phyloP scores from a whole-genome alignment of 164 flowering plant genomes.

The Magnolia sinica region DNA sequence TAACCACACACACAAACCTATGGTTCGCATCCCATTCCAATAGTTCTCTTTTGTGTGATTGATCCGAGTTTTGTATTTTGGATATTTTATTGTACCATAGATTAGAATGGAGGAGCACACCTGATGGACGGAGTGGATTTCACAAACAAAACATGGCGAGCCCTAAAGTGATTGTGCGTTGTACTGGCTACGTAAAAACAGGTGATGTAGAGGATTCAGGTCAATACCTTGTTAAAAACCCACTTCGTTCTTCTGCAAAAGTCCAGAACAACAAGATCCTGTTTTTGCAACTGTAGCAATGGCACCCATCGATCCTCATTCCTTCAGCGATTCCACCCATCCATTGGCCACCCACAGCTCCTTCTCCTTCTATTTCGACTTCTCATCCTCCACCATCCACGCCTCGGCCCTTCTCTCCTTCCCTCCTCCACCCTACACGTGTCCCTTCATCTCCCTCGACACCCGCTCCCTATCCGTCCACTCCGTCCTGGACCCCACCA shows the following conservation, averaged over 20 bases:
- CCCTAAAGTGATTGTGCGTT: no score
- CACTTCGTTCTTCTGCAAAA: not conserved
- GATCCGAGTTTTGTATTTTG: no score
- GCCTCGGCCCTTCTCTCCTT: slow-evolving; percentile 66
- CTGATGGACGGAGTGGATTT: no score
- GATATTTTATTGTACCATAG: no score
- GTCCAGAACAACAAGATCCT: not conserved
- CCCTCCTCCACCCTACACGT: slow-evolving; percentile 57
- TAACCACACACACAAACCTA: no score
- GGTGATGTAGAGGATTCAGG: no score
- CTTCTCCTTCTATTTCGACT: slow-evolving; percentile 72
- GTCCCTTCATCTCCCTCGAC: slow-evolving; percentile 62
- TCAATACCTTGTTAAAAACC: not conserved
- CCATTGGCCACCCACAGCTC: slow-evolving; percentile 74
- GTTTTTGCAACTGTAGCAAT: slow-evolving; percentile 12
- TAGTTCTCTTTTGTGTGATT: no score
- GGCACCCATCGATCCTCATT: slow-evolving; percentile 91
- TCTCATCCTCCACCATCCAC: slow-evolving; percentile 65
- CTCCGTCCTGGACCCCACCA: slow-evolving; percentile 53
- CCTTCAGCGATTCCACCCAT: slow-evolving; percentile 77
- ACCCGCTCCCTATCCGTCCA: slow-evolving; percentile 61
- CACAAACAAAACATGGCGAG: no score
- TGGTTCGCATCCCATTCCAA: no score
- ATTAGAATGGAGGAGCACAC: no score
- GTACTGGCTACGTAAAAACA: no score